Base-by-base conservation (phyloP, 805 yeast species). In the Tetrapisispora nanseiensis region DNA sequence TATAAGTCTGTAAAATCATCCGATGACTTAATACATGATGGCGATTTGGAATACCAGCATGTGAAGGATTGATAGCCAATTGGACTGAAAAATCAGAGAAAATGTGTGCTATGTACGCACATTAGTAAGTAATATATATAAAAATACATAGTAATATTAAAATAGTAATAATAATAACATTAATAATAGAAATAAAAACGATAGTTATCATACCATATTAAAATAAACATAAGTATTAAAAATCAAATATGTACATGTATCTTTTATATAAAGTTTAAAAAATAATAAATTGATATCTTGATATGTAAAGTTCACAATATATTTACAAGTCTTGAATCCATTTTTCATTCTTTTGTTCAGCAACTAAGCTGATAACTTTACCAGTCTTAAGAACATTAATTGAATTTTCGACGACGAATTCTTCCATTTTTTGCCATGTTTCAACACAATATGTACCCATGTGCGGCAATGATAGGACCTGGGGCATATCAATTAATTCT, bases 381-480 rank as follows among this genome's bases (percentile, higher is more conserved):
- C 95, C 95, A 0, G 79, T 72, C 12, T 65, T 61, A 29, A 86
- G 54, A 37, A 66, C 79, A n/a, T 68, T 61, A 33, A 67, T 64
- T 8, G 85, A 76, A 61, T 90, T 92, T 26, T 72, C 71, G 22
- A 84, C 78, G 26, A 81, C 86, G 59, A 76, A 76, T 51, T 75
- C 78, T 65, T 89, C 96, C 95, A 92, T 85, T 51, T 74, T 73
- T 51, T 69, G 65, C 55, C 82, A 75, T 3, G 95, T 82, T 63
- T 86, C 94, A 40, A 64, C 63, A 4, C 90, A 69, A 57, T 78
- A 78, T 0, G 95, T 85, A 22, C 95, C 97, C 82, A 85, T 78
- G 60, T 87, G 97, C 13, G 97, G 97, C 50, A 84, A 67, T 28
- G 84, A 74, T 11, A 82, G 70, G n/a, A 79, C 85, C 48, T 81